Evolutionary conservation across 805 yeast species (phyloP).

Genomic region (Cyberlindnera lachancei): DNA sequence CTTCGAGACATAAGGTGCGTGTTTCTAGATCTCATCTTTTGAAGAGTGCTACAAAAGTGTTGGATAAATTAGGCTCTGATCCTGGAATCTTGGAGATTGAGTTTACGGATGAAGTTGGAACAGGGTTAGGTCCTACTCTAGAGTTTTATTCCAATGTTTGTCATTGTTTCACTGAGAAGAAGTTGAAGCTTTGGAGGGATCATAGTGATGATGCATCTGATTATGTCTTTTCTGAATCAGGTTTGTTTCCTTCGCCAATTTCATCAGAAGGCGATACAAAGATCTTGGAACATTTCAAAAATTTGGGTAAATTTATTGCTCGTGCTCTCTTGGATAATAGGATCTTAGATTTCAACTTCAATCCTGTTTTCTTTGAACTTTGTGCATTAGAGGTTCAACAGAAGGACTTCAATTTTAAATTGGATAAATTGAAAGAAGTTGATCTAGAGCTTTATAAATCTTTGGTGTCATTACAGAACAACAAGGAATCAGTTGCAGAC

Average conservation of each 20-base stretch:
- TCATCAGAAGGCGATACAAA: conserved; percentile 27
- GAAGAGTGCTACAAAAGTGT: conserved; percentile 70
- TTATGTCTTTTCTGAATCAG: conserved; percentile 37
- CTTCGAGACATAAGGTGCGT: conserved; percentile 72
- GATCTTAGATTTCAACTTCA: conserved; percentile 75
- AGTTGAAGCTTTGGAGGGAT: conserved; percentile 62
- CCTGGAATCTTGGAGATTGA: conserved; percentile 83
- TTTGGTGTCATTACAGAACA: conserved; percentile 39
- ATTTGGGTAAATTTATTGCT: conserved; percentile 79
- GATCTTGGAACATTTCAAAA: conserved; percentile 44
- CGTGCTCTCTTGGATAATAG: conserved; percentile 84
- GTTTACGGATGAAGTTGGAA: conserved; percentile 86
- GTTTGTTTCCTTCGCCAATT: conserved; percentile 72
- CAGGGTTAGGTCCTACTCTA: conserved; percentile 93
- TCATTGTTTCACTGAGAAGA: conserved; percentile 54
- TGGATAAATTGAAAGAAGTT: conserved; percentile 34
- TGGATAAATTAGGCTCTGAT: conserved; percentile 68
- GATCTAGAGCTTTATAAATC: conserved; percentile 58
- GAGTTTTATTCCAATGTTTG: conserved; percentile 87
- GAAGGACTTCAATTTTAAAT: conserved; percentile 3
- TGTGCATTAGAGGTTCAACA: conserved; percentile 32
- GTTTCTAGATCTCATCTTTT: conserved; percentile 64
- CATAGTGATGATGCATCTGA: conserved; percentile 19
- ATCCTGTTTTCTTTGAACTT: conserved; percentile 58
- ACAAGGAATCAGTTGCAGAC: conserved; percentile 37